Evolutionary conservation across 1,139 yeast genomes (phyloP), one percentile per base, ranked within the genome.

Genomic region (Blastobotrys indianensis): DNA sequence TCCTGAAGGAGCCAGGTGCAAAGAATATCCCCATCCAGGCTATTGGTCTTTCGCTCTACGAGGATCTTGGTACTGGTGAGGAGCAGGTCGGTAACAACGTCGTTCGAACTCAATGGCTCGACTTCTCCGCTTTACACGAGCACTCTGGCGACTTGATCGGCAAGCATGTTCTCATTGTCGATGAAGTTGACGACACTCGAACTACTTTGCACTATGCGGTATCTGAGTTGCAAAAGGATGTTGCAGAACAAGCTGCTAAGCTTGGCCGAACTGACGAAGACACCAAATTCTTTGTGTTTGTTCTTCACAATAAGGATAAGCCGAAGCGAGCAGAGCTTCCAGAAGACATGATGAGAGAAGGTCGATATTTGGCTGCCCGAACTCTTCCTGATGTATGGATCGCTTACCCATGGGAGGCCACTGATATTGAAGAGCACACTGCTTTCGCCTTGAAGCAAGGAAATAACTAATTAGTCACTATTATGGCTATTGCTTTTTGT

Each of bases 361-460:
- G 83, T 46, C 80, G 85, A 65, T 90, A 90, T 68, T 77, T 87
- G 60, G 96, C 95, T 51, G 97, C 96, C 40, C 79, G 92, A 68
- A 77, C 86, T 41, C 92, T 87, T 36, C 94, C 90, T 37, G 97
- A 92, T 65, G 76, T 76, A 57, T 92, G 98, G 98, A 88, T 87
- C 60, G 97, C 97, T 39, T 92, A 92, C 66, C 97, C 97, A 44
- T 92, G 98, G 98, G 96, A 87, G 69, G 80, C 94, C 30, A 75
- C 76, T 50, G 96, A 90, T 69, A 92, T 90, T 64, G 96, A 85
- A 44, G 76, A 74, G 68, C 98, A 90, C 65, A 85, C 94, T 46
- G 73, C 77, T 64, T 76, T 73, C 65, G 96, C 97, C 33, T 72
- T 80, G 52, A 79, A 79, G 61, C 97, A 90, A 69, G 94, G 84